phyloP scores from a whole-genome alignment of 495 filamentous ascomycete species.

The Massariosphaeria phaeospora region DNA sequence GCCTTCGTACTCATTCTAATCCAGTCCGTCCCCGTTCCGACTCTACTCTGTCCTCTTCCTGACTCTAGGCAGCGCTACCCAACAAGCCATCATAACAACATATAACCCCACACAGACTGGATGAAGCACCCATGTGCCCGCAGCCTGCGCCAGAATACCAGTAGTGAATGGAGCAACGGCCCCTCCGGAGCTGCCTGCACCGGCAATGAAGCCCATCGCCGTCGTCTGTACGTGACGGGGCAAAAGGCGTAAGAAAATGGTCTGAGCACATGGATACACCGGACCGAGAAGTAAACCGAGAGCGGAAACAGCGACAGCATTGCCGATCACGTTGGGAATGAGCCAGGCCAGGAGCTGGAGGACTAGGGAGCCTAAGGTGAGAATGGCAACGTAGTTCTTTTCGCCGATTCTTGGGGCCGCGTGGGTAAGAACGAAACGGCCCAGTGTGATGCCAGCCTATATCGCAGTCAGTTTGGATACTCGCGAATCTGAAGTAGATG shows the following conservation, averaged over 20 bases:
- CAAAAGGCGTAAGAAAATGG: slow-evolving; percentile 60
- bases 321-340: slow-evolving; percentile 47
- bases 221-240: slow-evolving; percentile 59
- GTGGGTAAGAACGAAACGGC: slow-evolving; percentile 62
- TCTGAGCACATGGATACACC: slow-evolving; percentile 66
- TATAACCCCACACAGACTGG: slow-evolving; percentile 63
- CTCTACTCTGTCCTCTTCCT: slow-evolving; percentile 50
- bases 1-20: not conserved
- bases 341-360: slow-evolving; percentile 73
- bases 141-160: slow-evolving; percentile 61
- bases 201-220: slow-evolving; percentile 63
- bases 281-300: slow-evolving; percentile 75
- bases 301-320: slow-evolving; percentile 56
- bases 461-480: not conserved
- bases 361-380: slow-evolving; percentile 54
- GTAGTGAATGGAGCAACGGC: slow-evolving; percentile 71
- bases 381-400: slow-evolving; percentile 57
- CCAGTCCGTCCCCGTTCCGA: not conserved
- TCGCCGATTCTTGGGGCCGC: slow-evolving; percentile 63
- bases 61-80: slow-evolving; percentile 53
- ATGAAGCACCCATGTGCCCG: slow-evolving; percentile 71
- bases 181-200: slow-evolving; percentile 69
- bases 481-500: not conserved
- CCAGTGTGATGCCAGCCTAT: slow-evolving; percentile 60
- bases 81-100: slow-evolving; percentile 63